These are phyloP conservation scores for Phytophthora litchii DNA, from an alignment of 352 stramenopile species.

Conservation along the genomic window DNA sequence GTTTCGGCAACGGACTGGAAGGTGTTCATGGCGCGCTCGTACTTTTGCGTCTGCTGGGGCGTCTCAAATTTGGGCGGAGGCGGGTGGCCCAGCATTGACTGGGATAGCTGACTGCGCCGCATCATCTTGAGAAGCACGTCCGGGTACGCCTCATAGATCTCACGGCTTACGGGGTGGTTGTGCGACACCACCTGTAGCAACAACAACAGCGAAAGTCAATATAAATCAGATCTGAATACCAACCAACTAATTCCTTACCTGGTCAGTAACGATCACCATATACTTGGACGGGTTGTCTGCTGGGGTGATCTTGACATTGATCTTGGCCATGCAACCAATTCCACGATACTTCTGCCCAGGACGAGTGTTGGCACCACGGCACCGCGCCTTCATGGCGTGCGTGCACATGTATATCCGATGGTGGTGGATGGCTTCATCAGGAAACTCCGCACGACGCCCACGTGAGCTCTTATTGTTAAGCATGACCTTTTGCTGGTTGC, in stretches of 20 bases:
- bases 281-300: conserved; percentile 85
- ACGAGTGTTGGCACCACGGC: conserved; percentile 73
- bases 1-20: conserved; percentile 76
- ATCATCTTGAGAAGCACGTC: conserved; percentile 87
- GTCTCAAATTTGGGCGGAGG: conserved; percentile 80
- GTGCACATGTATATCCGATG: conserved; percentile 92
- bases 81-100: conserved; percentile 67
- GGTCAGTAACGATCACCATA: conserved; percentile 88
- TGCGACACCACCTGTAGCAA: conserved; percentile 74
- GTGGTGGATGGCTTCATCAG: conserved; percentile 81
- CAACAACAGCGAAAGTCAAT: conserved; percentile 8
- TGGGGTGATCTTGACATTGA: conserved; percentile 88
- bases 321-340: conserved; percentile 87
- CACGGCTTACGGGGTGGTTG: conserved; percentile 83
- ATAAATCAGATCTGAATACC: background rate
- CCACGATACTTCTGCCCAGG: conserved; percentile 83
- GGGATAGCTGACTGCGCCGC: conserved; percentile 73
- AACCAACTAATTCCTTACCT: conserved; percentile 44
- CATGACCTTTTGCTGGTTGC: conserved; percentile 89
- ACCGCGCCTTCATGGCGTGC: conserved; percentile 86
- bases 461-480: conserved; percentile 89
- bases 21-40: conserved; percentile 68
- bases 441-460: conserved; percentile 79
- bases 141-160: conserved; percentile 87
- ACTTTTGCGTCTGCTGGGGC: conserved; percentile 76